A percentile compares a stretch with the other conserved stretches of the same genome.
These are phyloP conservation scores for Scytalidium lignicola DNA, from an alignment of 2,329 filamentous ascomycete species.

Conservation along the genomic window DNA sequence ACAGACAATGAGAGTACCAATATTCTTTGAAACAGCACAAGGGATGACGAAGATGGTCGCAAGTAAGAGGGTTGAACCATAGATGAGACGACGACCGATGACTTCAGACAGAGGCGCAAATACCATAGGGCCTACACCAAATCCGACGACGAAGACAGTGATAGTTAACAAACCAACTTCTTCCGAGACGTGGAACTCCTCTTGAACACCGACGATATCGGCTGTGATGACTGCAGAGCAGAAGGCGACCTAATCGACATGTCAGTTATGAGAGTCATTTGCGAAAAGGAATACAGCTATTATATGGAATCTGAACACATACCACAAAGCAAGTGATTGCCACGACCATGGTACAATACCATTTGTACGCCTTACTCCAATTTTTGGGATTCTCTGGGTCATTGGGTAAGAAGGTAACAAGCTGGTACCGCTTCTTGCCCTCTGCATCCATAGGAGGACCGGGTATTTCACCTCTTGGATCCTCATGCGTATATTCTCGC, in stretches of 20 bases:
- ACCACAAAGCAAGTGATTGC: conserved; percentile 68
- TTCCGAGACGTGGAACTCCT: conserved; percentile 62
- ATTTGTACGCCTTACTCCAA: conserved; percentile 73
- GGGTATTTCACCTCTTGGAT: conserved; percentile 52
- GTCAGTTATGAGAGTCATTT: too few species aligned
- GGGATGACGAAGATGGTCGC: conserved; percentile 78
- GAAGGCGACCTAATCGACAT: conserved; percentile 34
- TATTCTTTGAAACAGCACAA: conserved; percentile 71
- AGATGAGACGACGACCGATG: conserved; percentile 66
- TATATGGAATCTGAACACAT: too few species aligned
- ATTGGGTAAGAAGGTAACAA: conserved; percentile 65
- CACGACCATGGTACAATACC: conserved; percentile 83
- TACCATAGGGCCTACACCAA: conserved; percentile 71
- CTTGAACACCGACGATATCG: conserved; percentile 58
- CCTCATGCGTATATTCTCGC: conserved; percentile 62
- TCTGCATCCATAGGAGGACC: conserved; percentile 15
- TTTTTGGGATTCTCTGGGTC: conserved; percentile 82
- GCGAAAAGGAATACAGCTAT: too few species aligned
- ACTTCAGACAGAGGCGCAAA: conserved; percentile 78
- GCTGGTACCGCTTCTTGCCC: conserved; percentile 39
- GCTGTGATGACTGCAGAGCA: conserved; percentile 73
- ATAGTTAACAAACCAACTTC: conserved; percentile 71
- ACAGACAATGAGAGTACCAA: conserved; percentile 69
- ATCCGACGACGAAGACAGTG: conserved; percentile 75
- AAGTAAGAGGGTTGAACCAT: conserved; percentile 39